Base-by-base conservation (phyloP, 176 grass and related monocot genomes). In the Oryza rufipogon region DNA sequence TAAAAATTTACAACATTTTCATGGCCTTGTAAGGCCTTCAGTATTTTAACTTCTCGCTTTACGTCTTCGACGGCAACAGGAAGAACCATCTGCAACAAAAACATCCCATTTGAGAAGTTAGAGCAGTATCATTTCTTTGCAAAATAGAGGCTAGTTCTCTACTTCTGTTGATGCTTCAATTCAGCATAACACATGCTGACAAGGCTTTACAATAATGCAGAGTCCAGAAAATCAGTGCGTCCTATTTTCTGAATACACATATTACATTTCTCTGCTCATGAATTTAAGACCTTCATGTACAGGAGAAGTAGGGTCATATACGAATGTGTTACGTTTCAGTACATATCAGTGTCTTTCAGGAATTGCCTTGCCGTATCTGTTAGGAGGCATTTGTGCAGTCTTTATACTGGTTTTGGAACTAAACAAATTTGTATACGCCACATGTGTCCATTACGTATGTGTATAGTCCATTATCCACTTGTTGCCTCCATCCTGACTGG, bases 41-140 rank as follows among this genome's bases (percentile, higher is more conserved):
- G 67, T 91, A 97, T 97, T 91, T 92, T 94, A 12, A 94, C 95
- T 91, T 97, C 95, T 80, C 92, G 79, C 75, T 91, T 94, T 80
- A 97, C 95, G 80, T 97, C 95, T 88, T 97, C 92, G 58, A 97
- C 95, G 64, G 95, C 90, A 70, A 94, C 84, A 56, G 92, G 92
- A 91, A 92, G 92, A 26, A 91, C 45, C 92, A 97, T 97, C 95
- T 97, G 84, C 85, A 81, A 81, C 69, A 46, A 86, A 80, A 86
- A 67, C 44, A 77, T 1, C 5, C 33, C 11, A 34, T 39, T 16
- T 75, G 6, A 73, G 58, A 82, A 91, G 46, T 83, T 74, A 68
- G 14, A 71, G 71, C 14, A 17, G 7, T 71, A 61, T 13, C 38
- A 8, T 67, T 19, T 46, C 38, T 73, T 77, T 56, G 42, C 17